phyloP scores from a whole-genome alignment of 164 flowering plant species.

The Vitis amurensis region DNA sequence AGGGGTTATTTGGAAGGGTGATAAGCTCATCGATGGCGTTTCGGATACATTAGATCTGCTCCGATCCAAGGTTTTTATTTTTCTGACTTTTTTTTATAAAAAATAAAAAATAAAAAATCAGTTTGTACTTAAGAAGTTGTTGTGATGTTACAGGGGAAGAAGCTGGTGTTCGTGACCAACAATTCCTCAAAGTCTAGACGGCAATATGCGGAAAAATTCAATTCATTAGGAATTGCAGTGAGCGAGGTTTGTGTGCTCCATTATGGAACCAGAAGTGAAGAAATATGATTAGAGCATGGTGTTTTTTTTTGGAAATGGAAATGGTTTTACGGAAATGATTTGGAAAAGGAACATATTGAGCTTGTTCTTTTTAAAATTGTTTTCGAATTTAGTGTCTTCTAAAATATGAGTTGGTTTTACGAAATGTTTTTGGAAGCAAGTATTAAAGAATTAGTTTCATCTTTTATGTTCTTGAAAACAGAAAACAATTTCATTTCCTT shows the following conservation, averaged over 20 bases:
- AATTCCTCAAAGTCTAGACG: slow-evolving; percentile 81
- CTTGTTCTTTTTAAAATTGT: too few species aligned
- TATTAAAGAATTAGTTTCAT: neutral
- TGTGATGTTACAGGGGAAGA: slow-evolving; percentile 63
- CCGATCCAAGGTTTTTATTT: slow-evolving; percentile 52
- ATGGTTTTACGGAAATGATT: too few species aligned
- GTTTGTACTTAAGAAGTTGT: neutral
- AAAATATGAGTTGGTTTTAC: too few species aligned
- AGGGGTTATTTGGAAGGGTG: slow-evolving; percentile 98
- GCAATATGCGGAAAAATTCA: slow-evolving; percentile 75
- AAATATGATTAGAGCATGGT: too few species aligned
- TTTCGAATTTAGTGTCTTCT: too few species aligned
- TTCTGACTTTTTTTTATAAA: neutral
- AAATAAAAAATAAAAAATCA: neutral
- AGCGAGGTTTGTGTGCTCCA: slow-evolving; percentile 42
- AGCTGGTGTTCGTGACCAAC: slow-evolving; percentile 85
- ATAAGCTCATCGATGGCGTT: slow-evolving; percentile 82
- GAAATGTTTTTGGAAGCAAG: too few species aligned
- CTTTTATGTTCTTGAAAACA: neutral
- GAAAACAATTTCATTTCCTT: too few species aligned
- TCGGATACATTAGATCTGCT: slow-evolving; percentile 64
- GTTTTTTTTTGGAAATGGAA: too few species aligned
- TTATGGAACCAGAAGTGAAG: too few species aligned
- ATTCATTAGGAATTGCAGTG: slow-evolving; percentile 67
- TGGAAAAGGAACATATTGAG: too few species aligned